Conservation (phyloP, 768 basidiomycete genomes). For the Lactarius trivialis region DNA sequence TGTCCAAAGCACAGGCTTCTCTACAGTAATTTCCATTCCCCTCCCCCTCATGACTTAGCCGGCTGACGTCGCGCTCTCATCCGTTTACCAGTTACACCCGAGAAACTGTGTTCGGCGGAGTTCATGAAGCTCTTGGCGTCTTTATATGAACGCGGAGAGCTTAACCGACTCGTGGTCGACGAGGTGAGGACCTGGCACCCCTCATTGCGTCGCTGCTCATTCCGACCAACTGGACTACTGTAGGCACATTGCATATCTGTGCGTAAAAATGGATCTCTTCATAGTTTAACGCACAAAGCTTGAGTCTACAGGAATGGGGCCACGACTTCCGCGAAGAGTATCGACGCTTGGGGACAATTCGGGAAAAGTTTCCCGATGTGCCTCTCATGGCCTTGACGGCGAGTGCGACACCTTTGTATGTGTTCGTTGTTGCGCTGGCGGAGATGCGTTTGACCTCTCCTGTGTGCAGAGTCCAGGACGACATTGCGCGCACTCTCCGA, state of each 20-base stretch:
- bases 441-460: background rate
- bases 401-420: constrained; percentile 66
- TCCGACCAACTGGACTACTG: background rate
- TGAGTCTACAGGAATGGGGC: constrained; percentile 67
- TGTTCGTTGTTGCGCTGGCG: background rate
- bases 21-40: constrained; percentile 49
- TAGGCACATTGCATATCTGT: constrained; percentile 84
- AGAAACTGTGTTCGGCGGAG: constrained; percentile 53
- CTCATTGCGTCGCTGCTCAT: background rate
- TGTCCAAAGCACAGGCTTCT: constrained; percentile 55
- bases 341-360: constrained; percentile 62
- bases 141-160: constrained; percentile 46
- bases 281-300: background rate
- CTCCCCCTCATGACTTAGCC: background rate
- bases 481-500: constrained; percentile 62
- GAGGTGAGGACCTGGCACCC: constrained; percentile 45
- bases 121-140: constrained; percentile 45
- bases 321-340: constrained; percentile 77
- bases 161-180: constrained; percentile 75
- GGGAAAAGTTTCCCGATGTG: constrained; percentile 55
- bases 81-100: constrained; percentile 57
- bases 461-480: constrained; percentile 58
- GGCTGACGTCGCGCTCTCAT: background rate
- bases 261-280: constrained; percentile 20
- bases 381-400: constrained; percentile 88